Base-by-base conservation (phyloP, 2,329 filamentous ascomycete species). In the Phialocephala subalpina region DNA sequence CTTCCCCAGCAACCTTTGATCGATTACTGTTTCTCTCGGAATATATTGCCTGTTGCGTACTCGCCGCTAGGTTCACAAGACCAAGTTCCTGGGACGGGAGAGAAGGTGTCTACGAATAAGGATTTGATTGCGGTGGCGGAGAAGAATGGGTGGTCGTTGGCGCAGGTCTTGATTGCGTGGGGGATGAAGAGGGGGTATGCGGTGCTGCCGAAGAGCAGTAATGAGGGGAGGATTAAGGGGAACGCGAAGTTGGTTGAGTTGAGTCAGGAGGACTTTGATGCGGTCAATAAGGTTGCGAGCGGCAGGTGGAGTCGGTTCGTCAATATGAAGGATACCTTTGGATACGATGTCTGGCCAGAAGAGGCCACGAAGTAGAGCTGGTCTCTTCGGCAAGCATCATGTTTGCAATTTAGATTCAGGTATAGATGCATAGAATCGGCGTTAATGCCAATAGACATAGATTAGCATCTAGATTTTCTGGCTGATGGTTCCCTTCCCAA, bases 251-350 rank as follows among this genome's bases (percentile, higher is more conserved):
- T 92, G 67, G 84, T 92, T 73, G 83, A 87, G 72, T 83, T 92
- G 63, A 87, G 88, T 70, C 82, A 81, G 11, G 84, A 86, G 49
- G 91, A 94, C 70, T 75, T 90, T 68, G 82, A 84, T 75, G 80
- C 79, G 60, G 81, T 90, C 16, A 80, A 84, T 70, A 77, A 82
- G 67, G 89, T 92, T 8, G 89, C 90, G 0, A 83, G 86, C 76
- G 87, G 87, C 40, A 83, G 90, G 60, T 87, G 91, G 77, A 86
- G 85, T 29, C 86, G 91, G 42, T 93, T 93, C 74, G 90, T 93
- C 66, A 92, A 93, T 81, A 93, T 93, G 90, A 93, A 92, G 83
- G 90, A 92, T 70, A 92, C 89, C 0, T 93, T 93, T 77, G 91
- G 91, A 7, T 92, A 91, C 76, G 83, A 93, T 72, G 85, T 92